Percentiles rank a stretch among this genome's conserved stretches.
phyloP scores from a whole-genome alignment of 176 grass and related monocot genomes.

The barley (Hordeum vulgare) region DNA sequence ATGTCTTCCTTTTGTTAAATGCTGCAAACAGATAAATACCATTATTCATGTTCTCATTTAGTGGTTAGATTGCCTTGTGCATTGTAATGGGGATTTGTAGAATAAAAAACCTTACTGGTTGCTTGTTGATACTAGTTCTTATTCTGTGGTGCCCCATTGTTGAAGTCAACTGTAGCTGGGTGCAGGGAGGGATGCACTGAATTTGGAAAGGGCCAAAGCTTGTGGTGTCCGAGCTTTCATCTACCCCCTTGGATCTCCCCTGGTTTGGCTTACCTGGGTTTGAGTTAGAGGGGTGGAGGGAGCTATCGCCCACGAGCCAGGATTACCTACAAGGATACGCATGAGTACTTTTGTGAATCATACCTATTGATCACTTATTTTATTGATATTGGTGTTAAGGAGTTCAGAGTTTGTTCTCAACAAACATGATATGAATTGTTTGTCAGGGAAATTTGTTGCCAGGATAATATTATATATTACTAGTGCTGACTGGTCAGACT shows the following conservation, averaged over 20 bases:
- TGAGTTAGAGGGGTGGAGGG: not conserved
- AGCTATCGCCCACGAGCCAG: not conserved
- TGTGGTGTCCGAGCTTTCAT: not conserved
- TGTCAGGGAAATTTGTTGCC: not conserved
- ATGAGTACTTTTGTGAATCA: not conserved
- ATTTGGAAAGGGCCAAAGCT: no score
- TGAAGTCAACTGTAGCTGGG: not conserved
- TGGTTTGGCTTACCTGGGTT: not conserved
- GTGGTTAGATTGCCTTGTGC: not conserved
- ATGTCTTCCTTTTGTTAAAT: not conserved
- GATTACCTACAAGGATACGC: not conserved
- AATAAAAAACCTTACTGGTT: not conserved
- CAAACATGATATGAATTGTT: not conserved
- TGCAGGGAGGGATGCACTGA: not conserved
- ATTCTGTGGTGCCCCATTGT: not conserved
- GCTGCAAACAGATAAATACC: not conserved
- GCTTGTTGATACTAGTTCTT: not conserved
- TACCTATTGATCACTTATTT: not conserved
- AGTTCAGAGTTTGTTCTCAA: not conserved
- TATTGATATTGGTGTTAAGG: not conserved
- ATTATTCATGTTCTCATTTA: not conserved
- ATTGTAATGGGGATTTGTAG: not conserved
- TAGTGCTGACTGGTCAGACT: not conserved
- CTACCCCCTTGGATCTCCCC: not conserved
- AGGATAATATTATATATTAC: not conserved